These are phyloP conservation scores for Blastobotrys indianensis DNA, from an alignment of 1,139 yeast species.

Conservation along the genomic window DNA sequence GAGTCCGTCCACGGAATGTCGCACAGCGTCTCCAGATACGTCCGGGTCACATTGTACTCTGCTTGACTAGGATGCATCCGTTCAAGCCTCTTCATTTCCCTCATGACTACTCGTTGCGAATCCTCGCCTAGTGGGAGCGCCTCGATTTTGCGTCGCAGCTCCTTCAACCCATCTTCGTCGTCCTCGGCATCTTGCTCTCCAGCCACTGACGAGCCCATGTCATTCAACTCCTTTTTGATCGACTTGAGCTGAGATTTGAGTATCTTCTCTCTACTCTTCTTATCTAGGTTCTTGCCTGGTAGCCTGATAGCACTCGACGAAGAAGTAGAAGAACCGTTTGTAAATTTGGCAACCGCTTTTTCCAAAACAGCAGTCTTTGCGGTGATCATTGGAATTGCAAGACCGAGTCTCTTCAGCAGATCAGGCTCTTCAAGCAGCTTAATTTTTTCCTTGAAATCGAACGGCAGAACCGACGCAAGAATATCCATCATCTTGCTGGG, in stretches of 20 bases:
- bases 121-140: conserved; percentile 30
- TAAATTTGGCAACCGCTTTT: conserved; percentile 11
- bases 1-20: conserved; percentile 46
- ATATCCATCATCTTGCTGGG: conserved; percentile 34
- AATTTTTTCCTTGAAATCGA: conserved; percentile 29
- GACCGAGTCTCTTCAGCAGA: conserved; percentile 24
- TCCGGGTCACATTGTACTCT: conserved; percentile 67
- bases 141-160: conserved; percentile 27
- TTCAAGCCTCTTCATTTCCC: conserved; percentile 58
- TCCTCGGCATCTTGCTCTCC: conserved; percentile 30
- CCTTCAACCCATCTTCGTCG: conserved; percentile 31
- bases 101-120: conserved; percentile 45
- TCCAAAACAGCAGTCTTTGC: conserved; percentile 14
- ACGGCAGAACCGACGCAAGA: conserved; percentile 34
- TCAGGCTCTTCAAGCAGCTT: conserved; percentile 28
- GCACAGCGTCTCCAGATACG: conserved; percentile 63
- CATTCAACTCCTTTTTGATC: conserved; percentile 28
- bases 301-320: conserved; percentile 4
- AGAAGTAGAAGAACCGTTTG: background rate
- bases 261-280: conserved; percentile 27
- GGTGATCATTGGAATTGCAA: conserved; percentile 25
- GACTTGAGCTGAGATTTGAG: conserved; percentile 25
- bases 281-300: conserved; percentile 6
- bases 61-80: conserved; percentile 62
- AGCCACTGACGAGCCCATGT: conserved; percentile 25